Conservation (phyloP, 176 grass and related monocot species). For the Echinochloa phyllopogon region DNA sequence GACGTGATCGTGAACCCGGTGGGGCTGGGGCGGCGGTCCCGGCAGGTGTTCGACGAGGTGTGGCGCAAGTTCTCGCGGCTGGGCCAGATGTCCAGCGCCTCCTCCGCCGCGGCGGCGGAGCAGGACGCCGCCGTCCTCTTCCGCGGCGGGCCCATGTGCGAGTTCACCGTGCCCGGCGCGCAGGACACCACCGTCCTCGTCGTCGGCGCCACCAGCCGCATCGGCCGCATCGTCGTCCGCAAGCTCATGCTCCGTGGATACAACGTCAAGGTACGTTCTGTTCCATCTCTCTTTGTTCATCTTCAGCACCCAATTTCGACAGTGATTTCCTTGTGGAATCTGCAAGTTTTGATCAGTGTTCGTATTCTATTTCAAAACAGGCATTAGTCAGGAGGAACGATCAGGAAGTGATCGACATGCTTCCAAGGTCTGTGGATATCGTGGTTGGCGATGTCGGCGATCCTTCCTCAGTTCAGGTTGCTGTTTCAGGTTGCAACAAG, state of each 20-base stretch:
- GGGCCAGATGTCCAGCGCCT: conserved; percentile 88
- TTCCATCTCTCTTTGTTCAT: not conserved
- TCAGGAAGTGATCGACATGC: conserved; percentile 79
- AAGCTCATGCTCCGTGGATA: conserved; percentile 98
- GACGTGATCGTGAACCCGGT: conserved; percentile 91
- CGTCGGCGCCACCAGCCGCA: conserved; percentile 84
- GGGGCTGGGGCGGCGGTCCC: conserved; percentile 78
- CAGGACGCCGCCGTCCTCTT: conserved; percentile 66
- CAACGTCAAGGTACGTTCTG: conserved; percentile 76
- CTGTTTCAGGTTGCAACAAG: conserved; percentile 89
- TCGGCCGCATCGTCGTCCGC: conserved; percentile 90
- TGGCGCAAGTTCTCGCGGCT: conserved; percentile 98
- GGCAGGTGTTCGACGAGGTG: conserved; percentile 97
- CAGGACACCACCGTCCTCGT: conserved; percentile 96
- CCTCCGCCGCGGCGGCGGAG: conserved; percentile 53
- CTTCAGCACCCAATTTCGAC: not conserved
- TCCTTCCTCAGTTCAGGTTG: conserved; percentile 61
- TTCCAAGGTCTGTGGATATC: conserved; percentile 82
- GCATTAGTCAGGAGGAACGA: conserved; percentile 89
- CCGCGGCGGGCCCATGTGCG: conserved; percentile 87
- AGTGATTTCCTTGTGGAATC: not conserved
- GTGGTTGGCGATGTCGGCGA: conserved; percentile 92
- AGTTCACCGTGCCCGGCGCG: conserved; percentile 87
- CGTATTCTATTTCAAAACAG: conserved; percentile 19
- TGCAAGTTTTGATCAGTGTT: not conserved